A percentile compares a stretch with the other conserved stretches of the same genome.
Evolutionary conservation across 257 asterid genomes (phyloP).

Genomic region (Scutellaria baicalensis): DNA sequence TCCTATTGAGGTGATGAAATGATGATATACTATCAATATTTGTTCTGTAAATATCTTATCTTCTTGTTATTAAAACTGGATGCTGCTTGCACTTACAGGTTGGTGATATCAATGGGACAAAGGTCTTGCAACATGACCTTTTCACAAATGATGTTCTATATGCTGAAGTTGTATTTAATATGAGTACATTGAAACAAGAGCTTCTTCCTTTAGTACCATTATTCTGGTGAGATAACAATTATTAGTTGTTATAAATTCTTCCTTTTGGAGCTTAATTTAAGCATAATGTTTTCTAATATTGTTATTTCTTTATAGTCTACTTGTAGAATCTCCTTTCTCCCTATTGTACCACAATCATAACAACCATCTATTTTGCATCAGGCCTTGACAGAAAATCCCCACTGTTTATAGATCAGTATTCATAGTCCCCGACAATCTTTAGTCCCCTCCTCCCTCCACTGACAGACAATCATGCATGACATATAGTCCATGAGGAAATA

Average conservation of each 20-base stretch:
- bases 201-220: slow-evolving; percentile 95
- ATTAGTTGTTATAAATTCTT: background rate
- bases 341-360: background rate
- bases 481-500: background rate
- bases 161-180: slow-evolving; percentile 91
- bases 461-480: background rate
- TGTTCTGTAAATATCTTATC: background rate
- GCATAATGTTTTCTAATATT: background rate
- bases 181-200: slow-evolving; percentile 83
- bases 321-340: background rate
- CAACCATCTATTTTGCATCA: background rate
- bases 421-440: background rate
- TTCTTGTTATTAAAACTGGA: slow-evolving; percentile 11
- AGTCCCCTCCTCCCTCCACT: background rate
- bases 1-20: slow-evolving; percentile 75
- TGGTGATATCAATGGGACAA: slow-evolving; percentile 67
- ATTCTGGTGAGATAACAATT: slow-evolving; percentile 71
- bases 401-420: background rate
- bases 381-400: background rate
- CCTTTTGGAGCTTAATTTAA: background rate
- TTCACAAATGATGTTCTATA: slow-evolving; percentile 96
- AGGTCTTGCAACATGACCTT: slow-evolving; percentile 79
- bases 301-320: background rate
- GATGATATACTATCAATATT: slow-evolving; percentile 10
- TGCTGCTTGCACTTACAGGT: slow-evolving; percentile 44